Conservation (phyloP, 1,139 yeast genomes). For the Pneumocystis oryctolagi region DNA sequence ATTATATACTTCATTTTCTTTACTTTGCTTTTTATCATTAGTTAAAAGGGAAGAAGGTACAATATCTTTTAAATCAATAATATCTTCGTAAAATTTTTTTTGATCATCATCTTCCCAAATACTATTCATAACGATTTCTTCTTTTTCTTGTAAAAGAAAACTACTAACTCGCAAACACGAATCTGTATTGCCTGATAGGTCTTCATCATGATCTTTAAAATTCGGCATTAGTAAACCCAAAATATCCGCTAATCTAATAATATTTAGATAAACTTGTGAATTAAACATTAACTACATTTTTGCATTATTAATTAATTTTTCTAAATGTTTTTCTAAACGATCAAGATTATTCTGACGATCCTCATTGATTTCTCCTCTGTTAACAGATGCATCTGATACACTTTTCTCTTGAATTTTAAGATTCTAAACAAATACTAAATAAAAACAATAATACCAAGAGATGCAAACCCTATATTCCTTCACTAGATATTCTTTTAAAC, state of each 20-base stretch:
- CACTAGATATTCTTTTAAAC: constrained; percentile 29
- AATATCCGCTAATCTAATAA: constrained; percentile 30
- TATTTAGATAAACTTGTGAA: not conserved
- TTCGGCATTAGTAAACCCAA: constrained; percentile 27
- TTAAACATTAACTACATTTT: constrained; percentile 17
- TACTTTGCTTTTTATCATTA: constrained; percentile 3
- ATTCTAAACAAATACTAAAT: constrained; percentile 45
- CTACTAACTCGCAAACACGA: constrained; percentile 4
- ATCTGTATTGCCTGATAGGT: not conserved
- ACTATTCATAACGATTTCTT: constrained; percentile 19
- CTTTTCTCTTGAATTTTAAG: constrained; percentile 17
- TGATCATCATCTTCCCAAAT: constrained; percentile 60
- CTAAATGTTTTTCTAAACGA: constrained; percentile 28
- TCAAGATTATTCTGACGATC: constrained; percentile 36
- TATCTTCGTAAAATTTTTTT: constrained; percentile 42
- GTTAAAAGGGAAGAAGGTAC: constrained; percentile 32
- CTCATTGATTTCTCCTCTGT: constrained; percentile 41
- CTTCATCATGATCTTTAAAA: constrained; percentile 19
- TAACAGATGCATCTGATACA: not conserved
- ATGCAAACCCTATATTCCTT: constrained; percentile 27
- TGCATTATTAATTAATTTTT: constrained; percentile 34
- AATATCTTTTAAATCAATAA: constrained; percentile 40
- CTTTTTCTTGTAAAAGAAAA: constrained; percentile 14
- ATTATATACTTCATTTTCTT: not conserved
- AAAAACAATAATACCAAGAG: constrained; percentile 29